These are phyloP conservation scores for Arbutus unedo DNA, from an alignment of 148 eudicot genomes.

Conservation along the genomic window DNA sequence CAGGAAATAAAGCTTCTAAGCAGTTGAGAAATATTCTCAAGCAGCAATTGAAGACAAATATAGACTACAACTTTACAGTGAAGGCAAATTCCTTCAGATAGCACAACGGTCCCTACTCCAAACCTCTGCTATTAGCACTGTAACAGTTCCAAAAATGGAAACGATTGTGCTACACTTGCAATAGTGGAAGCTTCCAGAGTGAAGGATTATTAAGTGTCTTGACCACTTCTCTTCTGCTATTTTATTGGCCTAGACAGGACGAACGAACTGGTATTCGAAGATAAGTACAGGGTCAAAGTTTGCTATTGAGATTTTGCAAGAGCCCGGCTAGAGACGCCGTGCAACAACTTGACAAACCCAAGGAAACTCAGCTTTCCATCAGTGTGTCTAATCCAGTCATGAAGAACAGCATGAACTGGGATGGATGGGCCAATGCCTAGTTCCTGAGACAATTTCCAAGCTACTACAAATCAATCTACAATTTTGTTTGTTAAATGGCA, in stretches of 20 bases:
- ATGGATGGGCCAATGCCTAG: conserved; percentile 55
- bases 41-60: conserved; percentile 9
- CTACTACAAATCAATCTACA: background rate
- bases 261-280: background rate
- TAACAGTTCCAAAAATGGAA: background rate
- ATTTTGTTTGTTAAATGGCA: background rate
- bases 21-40: conserved; percentile 24
- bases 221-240: background rate
- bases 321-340: conserved; percentile 58
- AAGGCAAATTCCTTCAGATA: background rate
- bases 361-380: conserved; percentile 79
- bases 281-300: background rate
- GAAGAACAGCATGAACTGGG: conserved; percentile 71
- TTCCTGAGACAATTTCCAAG: conserved; percentile 39
- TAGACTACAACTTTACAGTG: conserved; percentile 25
- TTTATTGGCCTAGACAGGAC: conserved; percentile 12
- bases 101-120: background rate
- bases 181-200: background rate
- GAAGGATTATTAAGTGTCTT: background rate
- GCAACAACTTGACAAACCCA: conserved; percentile 67
- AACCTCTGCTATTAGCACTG: background rate
- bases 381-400: conserved; percentile 70
- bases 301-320: conserved; percentile 44
- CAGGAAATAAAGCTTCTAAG: background rate
- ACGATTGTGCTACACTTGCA: background rate